phyloP scores from a whole-genome alignment of 148 eudicot species.

The Nepenthes mirabilis region DNA sequence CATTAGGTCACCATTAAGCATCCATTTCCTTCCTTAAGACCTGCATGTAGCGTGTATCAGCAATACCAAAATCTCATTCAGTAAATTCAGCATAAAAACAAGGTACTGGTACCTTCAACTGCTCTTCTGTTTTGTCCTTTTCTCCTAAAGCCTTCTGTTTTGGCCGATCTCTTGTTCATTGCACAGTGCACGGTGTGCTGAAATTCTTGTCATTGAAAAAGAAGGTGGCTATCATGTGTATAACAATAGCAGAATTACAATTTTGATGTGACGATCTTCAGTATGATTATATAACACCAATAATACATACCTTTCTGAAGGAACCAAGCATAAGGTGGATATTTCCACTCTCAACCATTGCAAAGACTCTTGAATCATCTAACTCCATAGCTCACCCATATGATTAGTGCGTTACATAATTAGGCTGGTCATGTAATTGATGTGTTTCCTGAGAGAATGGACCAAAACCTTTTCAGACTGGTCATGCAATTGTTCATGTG shows the following conservation, averaged over 20 bases:
- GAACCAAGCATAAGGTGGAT: constrained; percentile 82
- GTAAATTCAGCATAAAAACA: background rate
- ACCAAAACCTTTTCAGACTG: background rate
- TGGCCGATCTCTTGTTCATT: no score
- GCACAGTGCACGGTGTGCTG: no score
- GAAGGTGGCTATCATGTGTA: background rate
- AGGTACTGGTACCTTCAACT: constrained; percentile 40
- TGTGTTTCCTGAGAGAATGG: background rate
- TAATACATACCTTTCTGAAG: constrained; percentile 54
- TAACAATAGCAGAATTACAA: background rate
- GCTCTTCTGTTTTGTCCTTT: constrained; percentile 51
- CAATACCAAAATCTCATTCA: background rate
- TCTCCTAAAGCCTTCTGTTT: constrained; percentile 61
- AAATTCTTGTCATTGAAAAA: no score
- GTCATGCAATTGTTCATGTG: background rate
- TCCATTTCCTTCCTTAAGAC: constrained; percentile 59
- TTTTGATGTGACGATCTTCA: background rate
- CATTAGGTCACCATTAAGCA: background rate
- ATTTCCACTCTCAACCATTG: constrained; percentile 90
- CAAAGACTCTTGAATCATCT: constrained; percentile 70
- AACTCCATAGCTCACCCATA: constrained; percentile 88
- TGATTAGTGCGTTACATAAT: constrained; percentile 40
- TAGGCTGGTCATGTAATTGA: no score
- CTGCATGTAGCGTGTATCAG: constrained; percentile 22
- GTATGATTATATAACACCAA: background rate